Evolutionary conservation across 2,329 filamentous ascomycete genomes (phyloP).

Genomic region (Pyrenophora tritici-repentis): DNA sequence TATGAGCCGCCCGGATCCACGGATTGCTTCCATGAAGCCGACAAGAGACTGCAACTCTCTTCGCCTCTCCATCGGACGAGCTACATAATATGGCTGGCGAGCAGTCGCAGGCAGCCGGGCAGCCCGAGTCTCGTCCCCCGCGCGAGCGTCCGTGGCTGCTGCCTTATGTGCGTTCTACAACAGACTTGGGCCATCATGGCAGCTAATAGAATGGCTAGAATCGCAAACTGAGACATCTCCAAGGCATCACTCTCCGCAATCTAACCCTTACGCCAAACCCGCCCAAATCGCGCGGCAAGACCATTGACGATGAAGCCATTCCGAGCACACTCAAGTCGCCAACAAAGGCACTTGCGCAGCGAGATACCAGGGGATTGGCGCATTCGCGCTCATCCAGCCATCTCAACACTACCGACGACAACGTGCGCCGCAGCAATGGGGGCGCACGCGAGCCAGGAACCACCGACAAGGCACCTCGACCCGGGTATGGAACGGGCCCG

Average conservation of each 20-base stretch:
- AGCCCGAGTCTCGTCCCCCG: slow-evolving; percentile 21
- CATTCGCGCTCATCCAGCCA: slow-evolving; percentile 65
- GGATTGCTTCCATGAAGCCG: slow-evolving; percentile 11
- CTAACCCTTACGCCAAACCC: slow-evolving; percentile 66
- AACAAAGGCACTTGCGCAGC: slow-evolving; percentile 65
- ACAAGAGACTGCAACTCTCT: background rate
- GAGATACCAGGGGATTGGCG: slow-evolving; percentile 55
- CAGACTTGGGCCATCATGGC: background rate
- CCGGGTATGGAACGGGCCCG: slow-evolving; percentile 44
- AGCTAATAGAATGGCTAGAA: slow-evolving; percentile 60
- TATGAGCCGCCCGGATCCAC: slow-evolving; percentile 17
- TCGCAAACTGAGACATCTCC: slow-evolving; percentile 83
- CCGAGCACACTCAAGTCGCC: slow-evolving; percentile 69
- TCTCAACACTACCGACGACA: slow-evolving; percentile 46
- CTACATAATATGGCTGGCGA: slow-evolving; percentile 35
- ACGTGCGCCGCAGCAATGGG: slow-evolving; percentile 27
- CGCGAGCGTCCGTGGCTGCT: slow-evolving; percentile 48
- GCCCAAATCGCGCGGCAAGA: slow-evolving; percentile 59
- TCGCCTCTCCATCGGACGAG: slow-evolving; percentile 1
- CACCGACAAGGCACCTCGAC: slow-evolving; percentile 35
- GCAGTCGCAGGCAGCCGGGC: slow-evolving; percentile 13
- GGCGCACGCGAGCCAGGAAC: slow-evolving; percentile 26
- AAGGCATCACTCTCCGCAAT: slow-evolving; percentile 86
- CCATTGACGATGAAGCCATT: slow-evolving; percentile 76
- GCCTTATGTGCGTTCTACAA: slow-evolving; percentile 37